A percentile compares a stretch with the other conserved stretches of the same genome.
Conservation (phyloP, 495 filamentous ascomycete species). For the Sporormia fimetaria region DNA sequence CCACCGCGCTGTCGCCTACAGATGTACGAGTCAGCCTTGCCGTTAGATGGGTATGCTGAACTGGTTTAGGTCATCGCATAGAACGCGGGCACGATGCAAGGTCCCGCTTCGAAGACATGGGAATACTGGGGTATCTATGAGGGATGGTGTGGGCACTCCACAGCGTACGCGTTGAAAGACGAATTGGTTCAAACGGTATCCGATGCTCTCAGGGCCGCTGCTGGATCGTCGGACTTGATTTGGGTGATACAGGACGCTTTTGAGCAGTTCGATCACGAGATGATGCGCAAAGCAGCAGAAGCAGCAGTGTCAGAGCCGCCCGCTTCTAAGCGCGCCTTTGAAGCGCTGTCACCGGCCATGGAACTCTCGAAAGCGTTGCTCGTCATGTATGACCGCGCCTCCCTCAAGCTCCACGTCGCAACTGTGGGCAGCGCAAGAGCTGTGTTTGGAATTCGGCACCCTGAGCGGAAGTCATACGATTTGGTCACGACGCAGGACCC, state of each 20-base stretch:
- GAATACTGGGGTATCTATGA: slow-evolving; percentile 42
- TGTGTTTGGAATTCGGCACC: slow-evolving; percentile 43
- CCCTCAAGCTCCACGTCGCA: slow-evolving; percentile 45
- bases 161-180: slow-evolving; percentile 34
- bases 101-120: slow-evolving; percentile 30
- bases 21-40: too few species aligned
- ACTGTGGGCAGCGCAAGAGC: slow-evolving; percentile 50
- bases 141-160: slow-evolving; percentile 41
- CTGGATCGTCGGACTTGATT: slow-evolving; percentile 14
- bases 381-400: slow-evolving; percentile 41
- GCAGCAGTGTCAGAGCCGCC: slow-evolving; percentile 31
- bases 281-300: slow-evolving; percentile 29
- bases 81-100: slow-evolving; percentile 10
- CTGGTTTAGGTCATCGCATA: too few species aligned
- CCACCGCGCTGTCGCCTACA: too few species aligned
- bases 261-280: slow-evolving; percentile 19
- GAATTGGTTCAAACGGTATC: slow-evolving; percentile 37
- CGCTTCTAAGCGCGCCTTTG: slow-evolving; percentile 2
- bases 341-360: slow-evolving; percentile 33
- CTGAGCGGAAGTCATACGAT: slow-evolving; percentile 37
- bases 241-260: slow-evolving; percentile 25
- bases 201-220: slow-evolving; percentile 22
- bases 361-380: slow-evolving; percentile 52
- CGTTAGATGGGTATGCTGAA: too few species aligned
- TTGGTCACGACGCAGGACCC: slow-evolving; percentile 36